phyloP scores from a whole-genome alignment of 352 stramenopile species.

The Phytopythium oedochilum region DNA sequence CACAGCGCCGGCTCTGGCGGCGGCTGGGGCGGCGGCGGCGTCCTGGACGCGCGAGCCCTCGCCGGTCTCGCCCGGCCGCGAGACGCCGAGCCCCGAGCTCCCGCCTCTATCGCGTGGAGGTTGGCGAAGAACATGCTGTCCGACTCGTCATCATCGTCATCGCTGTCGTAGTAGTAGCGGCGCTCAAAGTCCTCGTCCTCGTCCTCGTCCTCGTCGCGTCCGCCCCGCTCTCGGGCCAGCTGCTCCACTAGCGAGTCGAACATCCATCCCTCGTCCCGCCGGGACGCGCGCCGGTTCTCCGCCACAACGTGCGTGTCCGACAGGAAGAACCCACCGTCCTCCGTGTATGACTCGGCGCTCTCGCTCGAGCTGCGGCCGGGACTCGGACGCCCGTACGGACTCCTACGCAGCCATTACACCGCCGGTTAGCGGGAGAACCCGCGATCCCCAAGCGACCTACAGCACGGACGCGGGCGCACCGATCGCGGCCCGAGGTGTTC shows the following conservation, averaged over 20 bases:
- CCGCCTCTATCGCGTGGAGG: not conserved
- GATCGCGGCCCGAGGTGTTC: not conserved
- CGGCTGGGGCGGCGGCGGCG: not conserved
- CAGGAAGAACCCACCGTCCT: not conserved
- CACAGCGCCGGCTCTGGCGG: slow-evolving; percentile 39
- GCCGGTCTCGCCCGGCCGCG: not conserved
- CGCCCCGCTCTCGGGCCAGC: not conserved
- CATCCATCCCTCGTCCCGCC: not conserved
- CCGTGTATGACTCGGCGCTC: not conserved
- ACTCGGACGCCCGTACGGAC: not conserved
- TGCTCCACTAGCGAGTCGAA: slow-evolving; percentile 2
- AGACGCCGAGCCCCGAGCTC: too few relatives aligned
- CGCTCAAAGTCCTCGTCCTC: slow-evolving; percentile 1
- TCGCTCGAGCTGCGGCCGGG: not conserved
- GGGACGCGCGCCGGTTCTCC: slow-evolving; percentile 7
- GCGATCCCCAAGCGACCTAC: not conserved
- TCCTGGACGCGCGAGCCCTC: not conserved
- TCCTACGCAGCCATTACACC: not conserved
- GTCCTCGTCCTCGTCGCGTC: not conserved
- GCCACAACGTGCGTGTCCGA: not conserved
- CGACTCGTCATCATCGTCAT: slow-evolving; percentile 2
- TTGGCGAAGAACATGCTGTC: slow-evolving; percentile 4
- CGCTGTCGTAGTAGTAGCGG: slow-evolving; percentile 4
- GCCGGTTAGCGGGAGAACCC: not conserved
- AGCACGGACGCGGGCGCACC: not conserved